These are phyloP conservation scores for Ustilago shanxiensis DNA, from an alignment of 1,284 basidiomycete species.

Conservation along the genomic window DNA sequence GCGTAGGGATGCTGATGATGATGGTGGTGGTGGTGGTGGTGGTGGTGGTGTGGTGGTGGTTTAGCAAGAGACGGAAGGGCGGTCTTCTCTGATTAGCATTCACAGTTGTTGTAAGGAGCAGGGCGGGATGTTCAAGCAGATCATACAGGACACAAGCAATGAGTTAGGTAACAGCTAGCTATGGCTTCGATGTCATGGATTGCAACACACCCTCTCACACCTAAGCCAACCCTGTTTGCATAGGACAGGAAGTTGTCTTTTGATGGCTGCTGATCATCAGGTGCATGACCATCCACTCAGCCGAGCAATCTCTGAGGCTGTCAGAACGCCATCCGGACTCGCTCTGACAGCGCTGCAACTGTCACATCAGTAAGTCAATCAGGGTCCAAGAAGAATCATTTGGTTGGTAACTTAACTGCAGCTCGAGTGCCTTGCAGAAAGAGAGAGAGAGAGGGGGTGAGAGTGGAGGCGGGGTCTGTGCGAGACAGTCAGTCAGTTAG, in stretches of 20 bases:
- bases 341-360: background rate
- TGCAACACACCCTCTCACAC: too few species aligned
- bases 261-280: constrained; percentile 28
- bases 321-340: too few species aligned
- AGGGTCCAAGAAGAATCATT: constrained; percentile 14
- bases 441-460: too few species aligned
- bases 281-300: constrained; percentile 13
- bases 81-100: background rate
- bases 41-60: background rate
- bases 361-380: background rate
- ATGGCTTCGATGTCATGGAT: background rate
- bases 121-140: background rate
- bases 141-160: too few species aligned
- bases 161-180: constrained; percentile 1
- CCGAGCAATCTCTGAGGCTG: too few species aligned
- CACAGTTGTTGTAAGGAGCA: too few species aligned
- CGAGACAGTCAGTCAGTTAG: background rate
- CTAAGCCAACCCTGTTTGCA: too few species aligned
- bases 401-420: background rate
- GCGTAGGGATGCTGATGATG: too few species aligned
- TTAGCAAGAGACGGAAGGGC: background rate
- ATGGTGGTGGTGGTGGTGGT: background rate
- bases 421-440: background rate
- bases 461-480: constrained; percentile 2
- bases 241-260: too few species aligned